Percentiles rank a stretch among this genome's conserved stretches.
phyloP scores from a whole-genome alignment of 2,329 filamentous ascomycete species.

The Trichoderma gracile region DNA sequence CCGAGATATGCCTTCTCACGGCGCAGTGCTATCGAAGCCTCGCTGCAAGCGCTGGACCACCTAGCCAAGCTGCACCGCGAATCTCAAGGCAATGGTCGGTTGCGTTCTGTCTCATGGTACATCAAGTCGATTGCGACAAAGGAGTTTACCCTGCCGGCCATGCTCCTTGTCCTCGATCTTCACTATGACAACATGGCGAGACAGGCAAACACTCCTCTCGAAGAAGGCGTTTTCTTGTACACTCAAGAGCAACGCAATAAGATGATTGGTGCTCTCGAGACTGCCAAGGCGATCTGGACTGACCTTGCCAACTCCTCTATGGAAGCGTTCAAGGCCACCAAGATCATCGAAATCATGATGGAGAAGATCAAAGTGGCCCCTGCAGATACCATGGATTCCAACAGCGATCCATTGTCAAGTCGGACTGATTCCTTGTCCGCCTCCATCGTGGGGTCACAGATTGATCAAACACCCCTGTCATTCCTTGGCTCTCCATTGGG shows the following conservation, averaged over 20 bases:
- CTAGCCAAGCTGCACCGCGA: conserved; percentile 75
- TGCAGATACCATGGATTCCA: not conserved
- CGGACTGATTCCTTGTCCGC: conserved; percentile 33
- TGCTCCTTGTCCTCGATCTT: conserved; percentile 80
- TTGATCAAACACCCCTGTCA: conserved; percentile 38
- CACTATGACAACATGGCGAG: conserved; percentile 63
- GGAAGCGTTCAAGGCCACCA: conserved; percentile 85
- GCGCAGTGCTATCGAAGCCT: conserved; percentile 80
- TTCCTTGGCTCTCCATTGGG: conserved; percentile 33
- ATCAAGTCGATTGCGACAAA: conserved; percentile 77
- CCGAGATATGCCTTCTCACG: conserved; percentile 82
- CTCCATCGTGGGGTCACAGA: conserved; percentile 44
- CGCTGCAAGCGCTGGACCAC: conserved; percentile 76
- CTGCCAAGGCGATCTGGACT: conserved; percentile 77
- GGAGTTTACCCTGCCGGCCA: conserved; percentile 83
- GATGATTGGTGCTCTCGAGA: conserved; percentile 75
- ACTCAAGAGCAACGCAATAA: conserved; percentile 63
- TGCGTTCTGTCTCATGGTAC: conserved; percentile 75
- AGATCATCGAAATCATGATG: conserved; percentile 80
- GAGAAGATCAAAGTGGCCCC: conserved; percentile 62
- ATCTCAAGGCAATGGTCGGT: conserved; percentile 67
- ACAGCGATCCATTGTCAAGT: conserved; percentile 20
- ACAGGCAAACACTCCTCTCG: conserved; percentile 43
- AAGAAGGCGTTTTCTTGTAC: conserved; percentile 56
- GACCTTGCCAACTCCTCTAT: conserved; percentile 74